Conservation (phyloP, 306 rosid species). For the Glycyrrhiza uralensis region DNA sequence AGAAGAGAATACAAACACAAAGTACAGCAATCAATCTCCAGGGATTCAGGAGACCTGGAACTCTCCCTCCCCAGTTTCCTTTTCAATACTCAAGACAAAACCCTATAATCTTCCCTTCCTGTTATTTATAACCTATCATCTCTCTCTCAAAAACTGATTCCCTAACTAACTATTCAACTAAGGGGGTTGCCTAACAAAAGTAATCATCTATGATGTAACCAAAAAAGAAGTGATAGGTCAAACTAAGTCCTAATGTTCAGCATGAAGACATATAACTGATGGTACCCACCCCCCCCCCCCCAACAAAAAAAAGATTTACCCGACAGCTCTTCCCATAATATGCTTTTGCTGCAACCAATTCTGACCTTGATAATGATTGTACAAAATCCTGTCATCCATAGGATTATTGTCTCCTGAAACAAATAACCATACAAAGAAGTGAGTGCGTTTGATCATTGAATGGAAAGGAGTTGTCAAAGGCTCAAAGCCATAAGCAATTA, state of each 20-base stretch:
- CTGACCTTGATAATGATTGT: conserved; percentile 65
- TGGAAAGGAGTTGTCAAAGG: neutral
- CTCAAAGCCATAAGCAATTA: neutral
- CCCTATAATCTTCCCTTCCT: neutral
- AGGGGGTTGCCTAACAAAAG: neutral
- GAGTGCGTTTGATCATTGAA: neutral
- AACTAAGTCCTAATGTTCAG: neutral
- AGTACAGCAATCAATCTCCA: too few relatives aligned
- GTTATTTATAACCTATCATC: neutral
- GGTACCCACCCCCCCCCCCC: neutral
- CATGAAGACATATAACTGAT: neutral
- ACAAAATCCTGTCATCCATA: conserved; percentile 52
- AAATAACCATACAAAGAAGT: neutral
- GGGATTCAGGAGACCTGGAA: too few relatives aligned
- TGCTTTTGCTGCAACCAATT: conserved; percentile 63
- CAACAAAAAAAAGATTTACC: conserved; percentile 34
- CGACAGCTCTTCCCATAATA: conserved; percentile 70
- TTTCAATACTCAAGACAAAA: too few relatives aligned
- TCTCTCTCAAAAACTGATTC: neutral
- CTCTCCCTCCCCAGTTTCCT: too few relatives aligned
- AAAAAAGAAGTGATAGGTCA: neutral
- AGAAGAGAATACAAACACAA: too few relatives aligned
- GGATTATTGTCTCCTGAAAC: conserved; percentile 64
- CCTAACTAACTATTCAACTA: neutral
- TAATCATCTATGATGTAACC: neutral